Evolutionary conservation across 441 rosid species (phyloP), one percentile per base, ranked within the genome.

Genomic region (Theobroma grandiflorum): DNA sequence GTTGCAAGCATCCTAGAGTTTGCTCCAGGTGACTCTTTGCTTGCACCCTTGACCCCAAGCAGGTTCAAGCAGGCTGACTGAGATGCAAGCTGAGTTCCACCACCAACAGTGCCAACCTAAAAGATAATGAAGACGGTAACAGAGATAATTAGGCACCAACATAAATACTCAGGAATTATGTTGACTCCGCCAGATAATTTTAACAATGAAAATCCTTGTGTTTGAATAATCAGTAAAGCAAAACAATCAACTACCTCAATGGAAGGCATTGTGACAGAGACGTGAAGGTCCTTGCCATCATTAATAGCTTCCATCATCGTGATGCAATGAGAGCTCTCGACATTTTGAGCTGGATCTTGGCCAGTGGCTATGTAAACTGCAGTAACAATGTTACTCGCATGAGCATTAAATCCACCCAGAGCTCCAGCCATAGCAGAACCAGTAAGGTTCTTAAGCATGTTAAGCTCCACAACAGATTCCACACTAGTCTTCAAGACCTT

Each of bases 391-490:
- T 87, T 87, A 72, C 90, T 84, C 11, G 90, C 90, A 74, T 87
- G 90, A 67, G 90, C 90, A 78, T 87, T 87, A 75, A 85, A 87
- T 57, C 90, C 90, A 58, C 90, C 90, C 8, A 87, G 83, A 84
- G 90, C 85, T 47, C 90, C 90, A 3, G 90, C 90, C 85, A 87
- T 82, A 9, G 86, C 90, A 63, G 90, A 87, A 35, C 90, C 90
- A 9, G 88, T 79, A 2, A 85, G 88, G 84, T 85, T 87, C 83
- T 87, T 87, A 22, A 87, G 88, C 87, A 87, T 85, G 84, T 87
- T 85, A 35, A 87, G 90, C 83, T 87, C 90, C 42, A 84, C 90
- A 49, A 87, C 76, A 35, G 90, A 76, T 68, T 76, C 82, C 4
- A 87, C 88, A 52, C 73, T 84, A 18, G 90, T 85, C 77, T 87